Percentiles rank a stretch among this genome's conserved stretches.
Conservation (phyloP, 2,329 filamentous ascomycete species). For the Pestalotiopsis sp. region DNA sequence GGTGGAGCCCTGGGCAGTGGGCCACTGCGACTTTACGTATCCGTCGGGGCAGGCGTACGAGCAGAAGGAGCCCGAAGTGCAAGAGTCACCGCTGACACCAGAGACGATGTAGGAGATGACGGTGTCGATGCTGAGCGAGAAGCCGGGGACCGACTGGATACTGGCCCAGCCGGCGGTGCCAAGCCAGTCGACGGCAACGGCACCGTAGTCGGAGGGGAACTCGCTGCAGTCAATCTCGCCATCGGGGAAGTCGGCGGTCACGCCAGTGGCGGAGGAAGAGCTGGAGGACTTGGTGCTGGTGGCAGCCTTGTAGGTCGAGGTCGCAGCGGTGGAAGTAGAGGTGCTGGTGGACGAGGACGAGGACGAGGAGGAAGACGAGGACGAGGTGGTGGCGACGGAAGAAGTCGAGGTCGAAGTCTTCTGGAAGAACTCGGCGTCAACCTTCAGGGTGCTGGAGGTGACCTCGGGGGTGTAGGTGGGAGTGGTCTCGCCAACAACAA, state of each 20-base stretch:
- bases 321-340: constrained; percentile 19
- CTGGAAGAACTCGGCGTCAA: constrained; percentile 33
- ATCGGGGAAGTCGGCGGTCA: constrained; percentile 74
- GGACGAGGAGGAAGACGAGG: constrained; percentile 29
- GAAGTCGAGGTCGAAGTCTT: constrained; percentile 19
- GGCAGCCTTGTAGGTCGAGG: constrained; percentile 29
- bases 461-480: constrained; percentile 54
- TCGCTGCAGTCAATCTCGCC: constrained; percentile 69
- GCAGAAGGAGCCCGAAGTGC: constrained; percentile 71
- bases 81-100: constrained; percentile 61
- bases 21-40: constrained; percentile 93
- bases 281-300: constrained; percentile 26
- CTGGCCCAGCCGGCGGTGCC: constrained; percentile 77
- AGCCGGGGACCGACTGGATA: constrained; percentile 67
- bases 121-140: constrained; percentile 43
- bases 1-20: constrained; percentile 72
- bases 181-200: constrained; percentile 70
- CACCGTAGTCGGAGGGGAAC: constrained; percentile 84
- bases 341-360: constrained; percentile 21
- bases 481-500: constrained; percentile 62
- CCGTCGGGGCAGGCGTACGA: constrained; percentile 92
- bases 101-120: constrained; percentile 69
- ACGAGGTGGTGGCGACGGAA: constrained; percentile 34
- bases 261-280: constrained; percentile 46
- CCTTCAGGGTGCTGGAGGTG: constrained; percentile 33